Evolutionary conservation across 495 filamentous ascomycete genomes (phyloP).

Genomic region (Neurospora tetrasperma): DNA sequence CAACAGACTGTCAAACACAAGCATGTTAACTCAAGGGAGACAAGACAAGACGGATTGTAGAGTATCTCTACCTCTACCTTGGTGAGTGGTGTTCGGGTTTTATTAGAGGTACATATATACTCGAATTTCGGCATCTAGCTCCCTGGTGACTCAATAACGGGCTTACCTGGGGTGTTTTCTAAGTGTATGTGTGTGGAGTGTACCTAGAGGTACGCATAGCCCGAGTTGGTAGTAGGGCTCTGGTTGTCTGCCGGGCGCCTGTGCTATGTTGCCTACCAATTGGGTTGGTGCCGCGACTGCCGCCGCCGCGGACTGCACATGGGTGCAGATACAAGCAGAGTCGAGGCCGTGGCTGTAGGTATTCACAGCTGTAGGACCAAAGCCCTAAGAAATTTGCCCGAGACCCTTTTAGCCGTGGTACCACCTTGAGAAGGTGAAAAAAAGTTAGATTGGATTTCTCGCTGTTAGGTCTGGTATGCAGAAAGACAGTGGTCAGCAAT

Average conservation of each 20-base stretch:
- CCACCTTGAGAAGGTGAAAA: not conserved
- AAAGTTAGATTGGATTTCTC: not conserved
- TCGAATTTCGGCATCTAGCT: no score
- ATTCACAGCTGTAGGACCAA: not conserved
- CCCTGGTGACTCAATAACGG: not conserved
- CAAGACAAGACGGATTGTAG: no score
- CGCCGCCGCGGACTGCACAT: not conserved
- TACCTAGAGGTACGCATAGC: not conserved
- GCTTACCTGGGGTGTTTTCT: no score
- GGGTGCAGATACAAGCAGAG: not conserved
- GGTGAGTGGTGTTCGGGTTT: no score
- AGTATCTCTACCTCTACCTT: no score
- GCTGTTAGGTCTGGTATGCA: not conserved
- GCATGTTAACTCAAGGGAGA: no score
- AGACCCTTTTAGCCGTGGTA: not conserved
- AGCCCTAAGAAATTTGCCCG: not conserved
- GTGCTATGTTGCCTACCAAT: not conserved
- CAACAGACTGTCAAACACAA: no score
- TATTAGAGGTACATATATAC: no score
- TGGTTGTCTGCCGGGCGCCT: not conserved
- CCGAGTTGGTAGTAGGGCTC: not conserved
- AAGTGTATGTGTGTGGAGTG: no score
- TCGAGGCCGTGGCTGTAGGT: not conserved
- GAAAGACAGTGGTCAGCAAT: not conserved
- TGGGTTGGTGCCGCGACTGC: not conserved